A percentile compares a stretch with the other conserved stretches of the same genome.
phyloP scores from a whole-genome alignment of 345 rosid genomes.

The Gossypium mustelinum region DNA sequence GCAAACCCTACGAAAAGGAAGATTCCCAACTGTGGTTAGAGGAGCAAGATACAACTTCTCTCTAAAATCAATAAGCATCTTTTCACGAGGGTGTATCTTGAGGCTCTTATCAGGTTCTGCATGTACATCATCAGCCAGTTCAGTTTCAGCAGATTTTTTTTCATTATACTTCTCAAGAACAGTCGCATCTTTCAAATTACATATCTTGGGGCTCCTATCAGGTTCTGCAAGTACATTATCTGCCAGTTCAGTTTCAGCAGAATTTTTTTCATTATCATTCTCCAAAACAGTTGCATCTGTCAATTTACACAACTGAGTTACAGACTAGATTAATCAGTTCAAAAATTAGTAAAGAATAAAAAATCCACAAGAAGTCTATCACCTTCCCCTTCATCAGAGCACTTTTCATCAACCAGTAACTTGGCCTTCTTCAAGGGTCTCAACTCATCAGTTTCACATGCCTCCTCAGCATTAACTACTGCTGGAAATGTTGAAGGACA shows the following conservation, averaged over 20 bases:
- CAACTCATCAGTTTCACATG: conserved; percentile 34
- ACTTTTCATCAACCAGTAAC: conserved; percentile 36
- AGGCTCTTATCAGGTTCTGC: conserved; percentile 54
- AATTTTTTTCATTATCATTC: conserved; percentile 25
- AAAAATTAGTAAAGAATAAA: background rate
- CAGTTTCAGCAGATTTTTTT: conserved; percentile 20
- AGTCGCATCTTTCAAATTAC: conserved; percentile 34
- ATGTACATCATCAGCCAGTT: conserved; percentile 26
- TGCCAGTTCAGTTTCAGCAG: conserved; percentile 25
- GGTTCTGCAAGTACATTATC: background rate
- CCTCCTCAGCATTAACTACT: conserved; percentile 32
- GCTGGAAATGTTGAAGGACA: conserved; percentile 23
- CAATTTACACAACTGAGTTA: conserved; percentile 17
- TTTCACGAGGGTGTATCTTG: conserved; percentile 71
- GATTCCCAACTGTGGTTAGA: conserved; percentile 93
- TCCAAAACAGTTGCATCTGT: conserved; percentile 35
- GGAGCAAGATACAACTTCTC: conserved; percentile 93
- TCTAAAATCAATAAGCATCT: conserved; percentile 80
- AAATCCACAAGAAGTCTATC: conserved; percentile 29
- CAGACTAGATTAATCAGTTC: background rate
- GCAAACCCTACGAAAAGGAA: conserved; percentile 94
- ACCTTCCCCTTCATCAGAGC: conserved; percentile 33
- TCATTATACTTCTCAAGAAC: conserved; percentile 30
- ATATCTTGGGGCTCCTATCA: background rate
- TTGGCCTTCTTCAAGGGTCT: conserved; percentile 71